Evolutionary conservation across 2,329 filamentous ascomycete genomes (phyloP).

Genomic region (Xylariaceae sp.): DNA sequence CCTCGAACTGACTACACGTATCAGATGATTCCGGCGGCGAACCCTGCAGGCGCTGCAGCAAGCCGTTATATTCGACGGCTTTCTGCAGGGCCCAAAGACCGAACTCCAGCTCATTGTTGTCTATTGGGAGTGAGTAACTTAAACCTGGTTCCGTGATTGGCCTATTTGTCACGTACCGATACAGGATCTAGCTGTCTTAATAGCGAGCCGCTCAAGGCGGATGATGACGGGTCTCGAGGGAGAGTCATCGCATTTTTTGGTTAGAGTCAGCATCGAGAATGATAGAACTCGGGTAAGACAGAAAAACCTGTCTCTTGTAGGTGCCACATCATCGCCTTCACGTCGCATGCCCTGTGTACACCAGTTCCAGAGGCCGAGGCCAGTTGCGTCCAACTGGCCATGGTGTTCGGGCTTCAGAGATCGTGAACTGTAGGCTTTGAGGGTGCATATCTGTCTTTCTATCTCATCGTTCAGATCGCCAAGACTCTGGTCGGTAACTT

Average conservation of each 20-base stretch:
- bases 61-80: slow-evolving; percentile 51
- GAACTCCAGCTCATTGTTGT: slow-evolving; percentile 50
- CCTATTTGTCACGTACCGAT: slow-evolving; percentile 44
- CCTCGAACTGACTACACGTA: slow-evolving; percentile 38
- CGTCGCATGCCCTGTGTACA: slow-evolving; percentile 48
- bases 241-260: slow-evolving; percentile 34
- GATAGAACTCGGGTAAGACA: slow-evolving; percentile 48
- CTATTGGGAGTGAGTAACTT: slow-evolving; percentile 30
- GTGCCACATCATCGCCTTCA: slow-evolving; percentile 21
- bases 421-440: slow-evolving; percentile 32
- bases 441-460: slow-evolving; percentile 34
- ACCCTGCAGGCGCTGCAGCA: slow-evolving; percentile 31
- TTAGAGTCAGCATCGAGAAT: slow-evolving; percentile 61
- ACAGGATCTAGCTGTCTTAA: slow-evolving; percentile 60
- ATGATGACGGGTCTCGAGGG: slow-evolving; percentile 36
- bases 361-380: slow-evolving; percentile 60
- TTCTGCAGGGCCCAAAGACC: slow-evolving; percentile 58
- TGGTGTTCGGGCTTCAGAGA: slow-evolving; percentile 30
- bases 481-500: slow-evolving; percentile 25
- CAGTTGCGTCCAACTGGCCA: slow-evolving; percentile 49
- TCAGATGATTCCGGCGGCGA: slow-evolving; percentile 30
- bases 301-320: slow-evolving; percentile 31
- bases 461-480: slow-evolving; percentile 38
- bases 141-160: slow-evolving; percentile 10
- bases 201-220: slow-evolving; percentile 55